Conservation (phyloP, 2,329 filamentous ascomycete species). For the Fusarium sp. region DNA sequence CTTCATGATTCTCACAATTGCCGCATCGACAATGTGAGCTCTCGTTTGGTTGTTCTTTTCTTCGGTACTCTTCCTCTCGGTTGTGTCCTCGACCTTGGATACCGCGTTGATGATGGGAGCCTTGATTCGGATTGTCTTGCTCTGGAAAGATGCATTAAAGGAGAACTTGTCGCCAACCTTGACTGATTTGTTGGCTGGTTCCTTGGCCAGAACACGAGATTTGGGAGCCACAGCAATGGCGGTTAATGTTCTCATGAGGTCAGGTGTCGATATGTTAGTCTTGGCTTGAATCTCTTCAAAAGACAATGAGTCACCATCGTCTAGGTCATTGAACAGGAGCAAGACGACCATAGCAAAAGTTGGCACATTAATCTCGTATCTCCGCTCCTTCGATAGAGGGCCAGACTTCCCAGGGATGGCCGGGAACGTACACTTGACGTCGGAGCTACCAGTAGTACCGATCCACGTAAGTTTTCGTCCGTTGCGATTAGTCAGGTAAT, state of each 20-base stretch:
- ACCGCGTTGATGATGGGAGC: constrained; percentile 83
- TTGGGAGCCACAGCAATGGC: constrained; percentile 86
- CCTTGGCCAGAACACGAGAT: constrained; percentile 81
- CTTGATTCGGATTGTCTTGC: constrained; percentile 88
- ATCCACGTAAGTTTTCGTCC: constrained; percentile 90
- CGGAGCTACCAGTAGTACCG: constrained; percentile 77
- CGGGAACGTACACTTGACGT: constrained; percentile 83
- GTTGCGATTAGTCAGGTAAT: constrained; percentile 87
- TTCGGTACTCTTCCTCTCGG: constrained; percentile 76
- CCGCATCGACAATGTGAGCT: constrained; percentile 77
- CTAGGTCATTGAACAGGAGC: constrained; percentile 86
- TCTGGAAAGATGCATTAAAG: constrained; percentile 85
- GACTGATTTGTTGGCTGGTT: constrained; percentile 81
- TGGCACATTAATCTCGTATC: constrained; percentile 90
- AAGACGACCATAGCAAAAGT: constrained; percentile 94
- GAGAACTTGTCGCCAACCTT: constrained; percentile 81
- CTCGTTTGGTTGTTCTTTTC: constrained; percentile 79
- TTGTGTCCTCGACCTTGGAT: constrained; percentile 84
- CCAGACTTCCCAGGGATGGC: constrained; percentile 76
- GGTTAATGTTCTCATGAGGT: constrained; percentile 81
- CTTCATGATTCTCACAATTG: constrained; percentile 88
- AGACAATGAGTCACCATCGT: constrained; percentile 60
- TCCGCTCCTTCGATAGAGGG: constrained; percentile 69
- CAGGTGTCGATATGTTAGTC: constrained; percentile 80
- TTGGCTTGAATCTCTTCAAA: constrained; percentile 84